A percentile compares a stretch with the other conserved stretches of the same genome.
Conservation (phyloP, 1,139 yeast species). For the Chernovozyma aurita region DNA sequence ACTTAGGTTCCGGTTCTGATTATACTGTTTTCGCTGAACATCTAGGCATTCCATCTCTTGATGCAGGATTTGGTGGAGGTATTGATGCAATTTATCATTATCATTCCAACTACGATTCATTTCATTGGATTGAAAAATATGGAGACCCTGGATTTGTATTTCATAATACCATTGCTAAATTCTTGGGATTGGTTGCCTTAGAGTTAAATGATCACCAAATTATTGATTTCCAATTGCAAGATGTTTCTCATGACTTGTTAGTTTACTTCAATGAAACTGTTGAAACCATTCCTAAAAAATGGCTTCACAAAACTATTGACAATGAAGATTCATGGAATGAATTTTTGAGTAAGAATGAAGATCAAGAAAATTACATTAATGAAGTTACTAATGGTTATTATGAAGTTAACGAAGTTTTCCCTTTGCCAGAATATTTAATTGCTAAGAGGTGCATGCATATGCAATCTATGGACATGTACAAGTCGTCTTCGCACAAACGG, state of each 20-base stretch:
- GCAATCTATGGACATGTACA: constrained; percentile 3
- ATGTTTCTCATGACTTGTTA: constrained; percentile 32
- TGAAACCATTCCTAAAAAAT: constrained; percentile 28
- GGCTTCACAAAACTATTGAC: constrained; percentile 19
- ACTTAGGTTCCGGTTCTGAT: constrained; percentile 45
- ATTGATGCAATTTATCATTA: constrained; percentile 47
- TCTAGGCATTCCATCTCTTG: constrained; percentile 43
- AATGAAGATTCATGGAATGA: constrained; percentile 16
- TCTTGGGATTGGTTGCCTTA: constrained; percentile 51
- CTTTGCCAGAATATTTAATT: constrained; percentile 22
- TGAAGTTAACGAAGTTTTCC: constrained; percentile 11
- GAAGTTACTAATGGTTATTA: constrained; percentile 23
- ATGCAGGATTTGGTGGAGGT: constrained; percentile 29
- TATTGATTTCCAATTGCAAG: constrained; percentile 30
- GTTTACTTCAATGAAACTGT: constrained; percentile 27
- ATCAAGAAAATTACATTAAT: constrained; percentile 18
- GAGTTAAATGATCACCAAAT: constrained; percentile 54
- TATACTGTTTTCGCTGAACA: constrained; percentile 46
- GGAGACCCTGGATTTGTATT: constrained; percentile 52
- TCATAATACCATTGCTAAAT: constrained; percentile 57
- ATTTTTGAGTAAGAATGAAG: constrained; percentile 15
- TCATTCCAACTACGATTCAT: constrained; percentile 59
- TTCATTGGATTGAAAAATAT: constrained; percentile 49
- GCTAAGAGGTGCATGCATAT: constrained; percentile 16
- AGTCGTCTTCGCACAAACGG: constrained; percentile 13